Percentiles rank a stretch among this genome's conserved stretches.
These are phyloP conservation scores for Fusarium ambrosium DNA, from an alignment of 2,329 filamentous ascomycete species.

Conservation along the genomic window DNA sequence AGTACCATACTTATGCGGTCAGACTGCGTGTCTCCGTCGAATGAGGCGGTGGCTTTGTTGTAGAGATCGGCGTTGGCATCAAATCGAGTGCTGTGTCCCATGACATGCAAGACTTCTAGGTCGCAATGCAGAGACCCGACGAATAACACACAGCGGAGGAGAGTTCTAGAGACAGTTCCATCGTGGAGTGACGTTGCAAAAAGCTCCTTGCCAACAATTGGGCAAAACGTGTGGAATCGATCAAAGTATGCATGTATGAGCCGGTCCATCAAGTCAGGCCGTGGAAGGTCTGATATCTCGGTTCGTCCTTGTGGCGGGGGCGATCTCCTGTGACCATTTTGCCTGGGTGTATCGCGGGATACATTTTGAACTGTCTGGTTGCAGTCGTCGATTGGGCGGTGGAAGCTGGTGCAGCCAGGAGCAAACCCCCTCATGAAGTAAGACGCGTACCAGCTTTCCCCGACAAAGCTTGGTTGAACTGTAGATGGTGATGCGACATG, in stretches of 20 bases:
- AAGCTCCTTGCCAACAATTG: background rate
- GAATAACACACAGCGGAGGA: constrained; percentile 2
- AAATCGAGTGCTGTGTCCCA: constrained; percentile 3
- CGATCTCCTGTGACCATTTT: background rate
- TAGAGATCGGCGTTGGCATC: constrained; percentile 11
- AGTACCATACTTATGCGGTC: background rate
- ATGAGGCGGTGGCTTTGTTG: background rate
- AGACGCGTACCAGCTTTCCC: background rate
- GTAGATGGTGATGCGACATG: background rate
- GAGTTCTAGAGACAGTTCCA: background rate
- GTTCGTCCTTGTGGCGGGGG: background rate
- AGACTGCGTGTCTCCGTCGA: background rate
- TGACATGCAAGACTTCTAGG: background rate
- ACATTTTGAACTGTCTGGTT: background rate
- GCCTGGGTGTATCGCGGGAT: background rate
- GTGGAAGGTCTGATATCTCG: background rate
- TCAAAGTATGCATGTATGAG: constrained; percentile 25
- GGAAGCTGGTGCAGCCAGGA: background rate
- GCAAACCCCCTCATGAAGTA: background rate
- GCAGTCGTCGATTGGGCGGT: background rate
- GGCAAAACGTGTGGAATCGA: background rate
- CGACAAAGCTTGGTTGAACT: background rate
- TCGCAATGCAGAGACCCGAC: constrained; percentile 22
- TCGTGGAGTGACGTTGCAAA: background rate
- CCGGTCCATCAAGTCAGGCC: background rate